Evolutionary conservation across 176 grass and related monocot species (phyloP).

Genomic region (Areca catechu): DNA sequence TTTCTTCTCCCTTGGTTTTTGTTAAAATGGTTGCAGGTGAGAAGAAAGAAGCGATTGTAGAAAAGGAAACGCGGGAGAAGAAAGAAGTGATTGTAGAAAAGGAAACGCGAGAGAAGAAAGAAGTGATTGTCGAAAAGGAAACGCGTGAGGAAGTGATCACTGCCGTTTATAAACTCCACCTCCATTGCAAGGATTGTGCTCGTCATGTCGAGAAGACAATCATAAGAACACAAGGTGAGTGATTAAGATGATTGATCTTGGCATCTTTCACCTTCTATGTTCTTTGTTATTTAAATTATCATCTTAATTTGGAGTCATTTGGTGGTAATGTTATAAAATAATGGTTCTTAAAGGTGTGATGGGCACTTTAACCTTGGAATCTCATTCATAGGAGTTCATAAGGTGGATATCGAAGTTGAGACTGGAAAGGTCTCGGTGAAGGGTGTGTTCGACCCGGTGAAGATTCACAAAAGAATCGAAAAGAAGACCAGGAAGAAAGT

Average conservation of each 20-base stretch:
- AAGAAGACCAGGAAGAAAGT: constrained; percentile 49
- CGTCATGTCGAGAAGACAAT: too few species aligned
- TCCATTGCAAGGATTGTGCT: constrained; percentile 47
- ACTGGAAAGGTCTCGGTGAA: constrained; percentile 55
- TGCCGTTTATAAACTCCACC: constrained; percentile 50
- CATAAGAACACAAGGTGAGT: too few species aligned
- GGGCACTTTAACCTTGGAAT: neutral
- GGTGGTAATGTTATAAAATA: too few species aligned
- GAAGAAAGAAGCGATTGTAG: constrained; percentile 24
- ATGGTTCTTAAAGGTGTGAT: neutral
- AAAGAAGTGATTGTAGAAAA: constrained; percentile 25
- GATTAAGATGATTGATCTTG: too few species aligned
- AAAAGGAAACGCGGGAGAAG: constrained; percentile 23
- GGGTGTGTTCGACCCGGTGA: constrained; percentile 51
- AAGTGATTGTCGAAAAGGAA: constrained; percentile 27
- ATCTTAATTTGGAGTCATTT: too few species aligned
- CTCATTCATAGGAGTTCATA: constrained; percentile 40
- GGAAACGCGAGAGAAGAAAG: constrained; percentile 26
- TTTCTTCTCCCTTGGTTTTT: constrained; percentile 13
- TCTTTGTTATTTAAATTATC: too few species aligned
- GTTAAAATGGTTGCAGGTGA: constrained; percentile 22
- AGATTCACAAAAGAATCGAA: constrained; percentile 48
- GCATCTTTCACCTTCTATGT: too few species aligned
- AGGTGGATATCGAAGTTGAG: constrained; percentile 54
- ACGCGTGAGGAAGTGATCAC: constrained; percentile 30